Evolutionary conservation across 495 filamentous ascomycete species (phyloP).

Genomic region (Hypoxylon crocopeplum): DNA sequence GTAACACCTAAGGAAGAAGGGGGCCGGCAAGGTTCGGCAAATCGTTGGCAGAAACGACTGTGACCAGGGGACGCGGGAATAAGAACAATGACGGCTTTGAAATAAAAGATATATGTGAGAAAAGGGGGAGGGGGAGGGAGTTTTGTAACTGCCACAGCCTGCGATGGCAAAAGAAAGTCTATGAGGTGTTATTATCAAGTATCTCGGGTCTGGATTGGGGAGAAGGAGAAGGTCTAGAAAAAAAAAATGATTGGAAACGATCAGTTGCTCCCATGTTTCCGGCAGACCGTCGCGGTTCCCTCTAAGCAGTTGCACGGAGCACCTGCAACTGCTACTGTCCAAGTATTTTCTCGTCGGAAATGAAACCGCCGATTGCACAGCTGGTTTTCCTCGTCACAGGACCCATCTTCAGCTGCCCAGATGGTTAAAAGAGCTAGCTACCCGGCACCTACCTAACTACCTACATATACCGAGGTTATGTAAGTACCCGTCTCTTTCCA

Average conservation of each 20-base stretch:
- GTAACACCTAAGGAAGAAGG: neutral
- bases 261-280: too few relatives aligned
- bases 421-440: neutral
- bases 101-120: neutral
- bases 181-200: conserved; percentile 23
- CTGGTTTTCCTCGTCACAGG: neutral
- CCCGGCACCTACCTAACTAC: neutral
- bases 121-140: conserved; percentile 1
- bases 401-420: too few relatives aligned
- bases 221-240: conserved; percentile 10
- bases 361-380: conserved; percentile 23
- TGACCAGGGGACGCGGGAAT: conserved; percentile 4
- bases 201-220: conserved; percentile 21
- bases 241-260: conserved; percentile 4
- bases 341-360: conserved; percentile 29
- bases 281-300: too few relatives aligned
- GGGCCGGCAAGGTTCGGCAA: conserved; percentile 15
- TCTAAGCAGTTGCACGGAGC: too few relatives aligned
- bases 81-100: conserved; percentile 4
- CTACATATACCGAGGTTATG: conserved; percentile 24
- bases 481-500: conserved; percentile 23
- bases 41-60: conserved; percentile 1
- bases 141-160: conserved; percentile 21
- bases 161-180: conserved; percentile 22
- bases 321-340: too few relatives aligned